Evolutionary conservation across 176 grass and related monocot genomes (phyloP), one percentile per base, ranked within the genome.

Genomic region (Canna indica): DNA sequence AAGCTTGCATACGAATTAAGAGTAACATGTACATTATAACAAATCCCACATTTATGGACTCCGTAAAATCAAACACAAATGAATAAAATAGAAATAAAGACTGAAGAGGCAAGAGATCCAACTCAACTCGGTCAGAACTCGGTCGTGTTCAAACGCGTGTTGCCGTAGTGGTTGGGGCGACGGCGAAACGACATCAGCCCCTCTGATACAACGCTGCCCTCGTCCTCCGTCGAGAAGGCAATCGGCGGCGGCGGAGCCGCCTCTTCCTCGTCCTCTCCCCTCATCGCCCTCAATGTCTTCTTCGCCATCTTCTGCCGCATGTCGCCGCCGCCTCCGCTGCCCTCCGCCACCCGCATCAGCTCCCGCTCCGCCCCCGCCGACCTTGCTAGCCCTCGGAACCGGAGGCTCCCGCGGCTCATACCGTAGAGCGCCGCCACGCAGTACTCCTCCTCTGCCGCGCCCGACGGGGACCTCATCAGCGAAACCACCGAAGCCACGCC

Each of bases 201-300:
- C 30, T 87, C 76, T 27, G 76, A 79, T 67, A 80, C 68, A 5
- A 76, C 27, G 44, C 33, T 83, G 17, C 67, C 71, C 36, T 65
- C 71, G 29, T 68, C 71, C 10, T 72, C 47, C 5, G 63, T 28
- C 56, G 22, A 42, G 14, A 45, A 81, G 31, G 68, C 24, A 38
- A 59, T 8, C 7, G 17, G 45, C 34, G 47, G 64, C 12, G 20
- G 63, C 6, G 28, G 5, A 0, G 75, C 24, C 0, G 60, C 34
- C 17, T 28, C 68, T 18, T 52, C 75, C 7, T 70, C 76, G 38
- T 79, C 73, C 10, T 65, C 74, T 36, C 80, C 77, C 32, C 59
- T 74, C 85, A 87, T 64, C 35, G 85, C 77, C 67, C 77, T 67
- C 26, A 87, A 71, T 29, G 76, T 87, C 75, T 76, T 59, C 84